phyloP scores from a whole-genome alignment of 176 grass and related monocot genomes.

The Tuctoria greenei region DNA sequence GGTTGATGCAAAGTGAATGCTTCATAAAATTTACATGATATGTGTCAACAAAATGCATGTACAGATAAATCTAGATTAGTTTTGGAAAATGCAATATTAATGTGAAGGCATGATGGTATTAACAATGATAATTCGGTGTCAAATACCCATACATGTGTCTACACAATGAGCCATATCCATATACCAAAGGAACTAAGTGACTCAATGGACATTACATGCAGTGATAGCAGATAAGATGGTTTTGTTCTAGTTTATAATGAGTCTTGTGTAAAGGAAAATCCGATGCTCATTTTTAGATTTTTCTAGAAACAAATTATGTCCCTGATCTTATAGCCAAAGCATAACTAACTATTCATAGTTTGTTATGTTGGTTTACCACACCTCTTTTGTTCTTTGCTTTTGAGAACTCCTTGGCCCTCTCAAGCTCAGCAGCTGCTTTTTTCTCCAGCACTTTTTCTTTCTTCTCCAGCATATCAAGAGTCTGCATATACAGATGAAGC shows the following conservation, averaged over 20 bases:
- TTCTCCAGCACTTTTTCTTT: constrained; percentile 72
- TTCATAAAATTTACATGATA: not conserved
- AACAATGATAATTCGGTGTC: not conserved
- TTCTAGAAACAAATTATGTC: too few relatives aligned
- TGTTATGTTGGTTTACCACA: constrained; percentile 21
- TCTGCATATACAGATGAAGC: constrained; percentile 36
- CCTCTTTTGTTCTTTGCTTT: constrained; percentile 81
- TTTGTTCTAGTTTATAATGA: too few relatives aligned
- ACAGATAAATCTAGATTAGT: not conserved
- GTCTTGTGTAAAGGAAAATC: too few relatives aligned
- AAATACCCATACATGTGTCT: not conserved
- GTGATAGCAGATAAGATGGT: too few relatives aligned
- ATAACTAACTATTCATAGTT: too few relatives aligned
- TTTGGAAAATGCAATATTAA: not conserved
- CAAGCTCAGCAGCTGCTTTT: constrained; percentile 64
- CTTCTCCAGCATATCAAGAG: constrained; percentile 80
- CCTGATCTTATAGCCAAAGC: too few relatives aligned
- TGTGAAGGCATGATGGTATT: not conserved
- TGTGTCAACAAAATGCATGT: not conserved
- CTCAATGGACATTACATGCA: not conserved
- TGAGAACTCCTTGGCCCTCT: constrained; percentile 72
- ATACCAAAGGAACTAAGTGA: not conserved
- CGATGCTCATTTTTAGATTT: too few relatives aligned
- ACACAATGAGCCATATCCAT: not conserved
- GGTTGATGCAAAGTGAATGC: not conserved